These are phyloP conservation scores for Lasiodiplodia theobromae DNA, from an alignment of 2,329 filamentous ascomycete species.

Conservation along the genomic window DNA sequence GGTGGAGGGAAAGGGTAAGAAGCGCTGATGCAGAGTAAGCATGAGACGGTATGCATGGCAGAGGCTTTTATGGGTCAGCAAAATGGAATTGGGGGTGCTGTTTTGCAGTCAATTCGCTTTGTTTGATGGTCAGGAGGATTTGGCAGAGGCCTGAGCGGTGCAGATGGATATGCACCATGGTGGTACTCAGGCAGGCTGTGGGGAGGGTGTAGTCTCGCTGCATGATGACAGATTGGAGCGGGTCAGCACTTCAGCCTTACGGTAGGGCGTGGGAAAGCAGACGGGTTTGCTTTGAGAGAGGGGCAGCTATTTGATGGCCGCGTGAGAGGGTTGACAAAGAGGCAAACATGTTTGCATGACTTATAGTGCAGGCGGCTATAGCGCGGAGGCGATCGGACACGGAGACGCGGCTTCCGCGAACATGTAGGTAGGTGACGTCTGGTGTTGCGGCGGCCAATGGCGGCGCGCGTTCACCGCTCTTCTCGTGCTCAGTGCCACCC, in stretches of 20 bases:
- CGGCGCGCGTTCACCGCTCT: conserved; percentile 18
- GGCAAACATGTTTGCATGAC: conserved; percentile 18
- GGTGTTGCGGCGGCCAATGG: conserved; percentile 14
- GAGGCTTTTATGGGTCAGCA: conserved; percentile 22
- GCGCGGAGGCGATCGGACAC: not conserved
- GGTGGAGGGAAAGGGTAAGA: not conserved
- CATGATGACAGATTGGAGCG: conserved; percentile 25
- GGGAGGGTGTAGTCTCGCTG: conserved; percentile 1
- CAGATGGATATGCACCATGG: conserved; percentile 25
- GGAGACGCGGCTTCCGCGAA: conserved; percentile 1
- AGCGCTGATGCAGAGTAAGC: conserved; percentile 11
- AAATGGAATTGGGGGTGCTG: conserved; percentile 9
- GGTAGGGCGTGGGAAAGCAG: conserved; percentile 22
- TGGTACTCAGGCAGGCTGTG: conserved; percentile 16
- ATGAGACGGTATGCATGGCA: conserved; percentile 8
- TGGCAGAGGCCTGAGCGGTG: conserved; percentile 16
- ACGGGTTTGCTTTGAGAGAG: not conserved
- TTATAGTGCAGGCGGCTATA: too few relatives aligned
- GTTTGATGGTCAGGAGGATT: conserved; percentile 28
- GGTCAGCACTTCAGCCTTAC: conserved; percentile 28
- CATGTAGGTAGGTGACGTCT: not conserved
- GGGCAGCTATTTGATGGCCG: not conserved
- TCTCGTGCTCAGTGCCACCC: conserved; percentile 10
- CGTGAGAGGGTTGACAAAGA: conserved; percentile 16
- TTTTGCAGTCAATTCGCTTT: not conserved